phyloP scores from a whole-genome alignment of 139 green algal species.

The Closterium sp. region DNA sequence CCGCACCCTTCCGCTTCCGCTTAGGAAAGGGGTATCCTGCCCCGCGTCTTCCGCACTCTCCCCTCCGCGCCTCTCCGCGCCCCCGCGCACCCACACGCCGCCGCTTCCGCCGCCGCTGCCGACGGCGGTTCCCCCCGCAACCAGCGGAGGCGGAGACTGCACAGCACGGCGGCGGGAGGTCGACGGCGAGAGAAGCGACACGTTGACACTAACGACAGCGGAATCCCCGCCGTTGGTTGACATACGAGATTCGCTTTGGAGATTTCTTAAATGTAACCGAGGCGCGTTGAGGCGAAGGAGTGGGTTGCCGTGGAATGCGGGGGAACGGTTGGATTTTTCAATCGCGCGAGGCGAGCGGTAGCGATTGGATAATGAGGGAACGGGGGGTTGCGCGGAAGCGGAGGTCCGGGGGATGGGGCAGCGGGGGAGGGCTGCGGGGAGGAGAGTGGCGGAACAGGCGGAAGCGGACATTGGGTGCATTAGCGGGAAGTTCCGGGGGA shows the following conservation, averaged over 20 bases:
- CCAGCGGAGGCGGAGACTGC: background rate
- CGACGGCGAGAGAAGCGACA: background rate
- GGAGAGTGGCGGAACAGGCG: background rate
- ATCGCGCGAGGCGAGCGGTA: background rate
- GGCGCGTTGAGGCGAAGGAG: background rate
- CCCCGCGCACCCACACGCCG: background rate
- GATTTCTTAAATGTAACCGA: background rate
- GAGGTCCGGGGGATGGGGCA: background rate
- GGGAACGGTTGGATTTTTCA: background rate
- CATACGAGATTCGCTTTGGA: background rate
- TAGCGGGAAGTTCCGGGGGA: background rate
- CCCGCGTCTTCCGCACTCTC: background rate
- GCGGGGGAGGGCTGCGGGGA: background rate
- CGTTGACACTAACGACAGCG: background rate
- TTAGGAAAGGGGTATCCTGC: background rate
- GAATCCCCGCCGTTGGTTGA: background rate
- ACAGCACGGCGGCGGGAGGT: background rate
- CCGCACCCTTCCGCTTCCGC: background rate
- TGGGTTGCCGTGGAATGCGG: background rate
- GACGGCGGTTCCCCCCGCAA: background rate
- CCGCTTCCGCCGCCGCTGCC: too few relatives aligned
- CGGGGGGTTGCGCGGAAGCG: background rate
- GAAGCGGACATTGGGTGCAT: background rate
- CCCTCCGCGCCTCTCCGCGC: background rate
- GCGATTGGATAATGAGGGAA: background rate